Conservation (phyloP, 169 alveolate genomes). For the Sarcocystis neurona region DNA sequence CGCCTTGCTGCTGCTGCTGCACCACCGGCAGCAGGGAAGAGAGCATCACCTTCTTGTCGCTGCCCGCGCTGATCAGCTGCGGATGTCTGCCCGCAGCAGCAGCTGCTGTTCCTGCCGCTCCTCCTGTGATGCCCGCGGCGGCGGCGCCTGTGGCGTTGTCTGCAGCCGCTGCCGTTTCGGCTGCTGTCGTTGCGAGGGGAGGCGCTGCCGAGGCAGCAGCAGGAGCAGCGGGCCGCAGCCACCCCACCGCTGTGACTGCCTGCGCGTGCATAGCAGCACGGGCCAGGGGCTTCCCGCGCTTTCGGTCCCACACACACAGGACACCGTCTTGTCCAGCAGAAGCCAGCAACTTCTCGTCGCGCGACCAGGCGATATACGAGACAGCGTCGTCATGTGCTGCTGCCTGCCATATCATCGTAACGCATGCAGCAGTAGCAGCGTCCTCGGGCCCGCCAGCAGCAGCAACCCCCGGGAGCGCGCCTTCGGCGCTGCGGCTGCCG, state of each 20-base stretch:
- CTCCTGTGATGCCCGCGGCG: no score
- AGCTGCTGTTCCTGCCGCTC: no score
- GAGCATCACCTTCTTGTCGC: background rate
- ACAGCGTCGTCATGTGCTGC: background rate
- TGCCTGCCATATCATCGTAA: background rate
- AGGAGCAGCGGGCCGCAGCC: background rate
- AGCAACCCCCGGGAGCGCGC: no score
- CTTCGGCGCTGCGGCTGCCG: background rate
- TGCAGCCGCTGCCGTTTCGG: no score
- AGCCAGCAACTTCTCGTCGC: background rate
- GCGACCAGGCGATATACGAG: conserved; percentile 11
- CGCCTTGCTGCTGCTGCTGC: no score
- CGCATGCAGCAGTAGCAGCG: background rate
- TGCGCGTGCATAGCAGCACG: background rate
- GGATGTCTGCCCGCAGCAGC: no score
- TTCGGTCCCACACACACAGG: conserved; percentile 1
- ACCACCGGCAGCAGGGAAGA: background rate
- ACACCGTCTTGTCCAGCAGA: background rate
- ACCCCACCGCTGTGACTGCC: conserved; percentile 14
- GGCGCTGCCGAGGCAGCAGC: no score
- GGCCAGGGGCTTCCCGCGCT: background rate
- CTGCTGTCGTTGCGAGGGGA: no score
- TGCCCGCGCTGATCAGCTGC: conserved; percentile 3
- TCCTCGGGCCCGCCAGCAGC: background rate
- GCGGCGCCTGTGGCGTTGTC: no score